A percentile compares a stretch with the other conserved stretches of the same genome.
These are phyloP conservation scores for Clarireedia hainanense DNA, from an alignment of 2,329 filamentous ascomycete genomes.

Conservation along the genomic window DNA sequence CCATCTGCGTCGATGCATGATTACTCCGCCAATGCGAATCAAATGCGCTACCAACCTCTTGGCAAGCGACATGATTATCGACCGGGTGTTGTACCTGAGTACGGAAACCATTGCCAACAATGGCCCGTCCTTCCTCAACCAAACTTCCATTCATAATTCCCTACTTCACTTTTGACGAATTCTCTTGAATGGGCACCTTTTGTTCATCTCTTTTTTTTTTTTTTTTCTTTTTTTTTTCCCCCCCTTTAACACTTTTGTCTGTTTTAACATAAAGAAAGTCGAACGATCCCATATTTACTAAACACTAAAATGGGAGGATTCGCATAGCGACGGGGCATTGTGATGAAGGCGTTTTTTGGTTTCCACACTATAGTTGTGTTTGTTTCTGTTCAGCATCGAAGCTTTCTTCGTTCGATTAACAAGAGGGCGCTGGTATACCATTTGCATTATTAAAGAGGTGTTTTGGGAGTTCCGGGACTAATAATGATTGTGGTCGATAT, in stretches of 20 bases:
- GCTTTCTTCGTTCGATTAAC: no score
- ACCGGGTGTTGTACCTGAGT: conserved; percentile 64
- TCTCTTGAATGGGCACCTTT: not conserved
- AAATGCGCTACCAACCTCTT: conserved; percentile 77
- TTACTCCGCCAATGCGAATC: conserved; percentile 55
- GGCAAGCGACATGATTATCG: conserved; percentile 61
- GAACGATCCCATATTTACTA: no score
- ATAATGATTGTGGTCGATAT: no score
- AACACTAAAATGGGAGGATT: no score
- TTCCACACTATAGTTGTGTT: no score
- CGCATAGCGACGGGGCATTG: no score
- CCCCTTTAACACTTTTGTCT: no score
- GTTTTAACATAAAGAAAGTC: no score
- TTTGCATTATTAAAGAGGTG: not conserved
- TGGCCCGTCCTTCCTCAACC: conserved; percentile 29
- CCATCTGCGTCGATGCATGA: conserved; percentile 72
- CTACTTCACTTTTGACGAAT: not conserved
- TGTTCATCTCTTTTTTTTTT: not conserved
- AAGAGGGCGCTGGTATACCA: no score
- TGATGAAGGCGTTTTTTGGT: no score
- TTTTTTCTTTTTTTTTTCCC: no score
- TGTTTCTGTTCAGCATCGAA: no score
- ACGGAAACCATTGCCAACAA: conserved; percentile 19
- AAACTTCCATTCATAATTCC: conserved; percentile 20
- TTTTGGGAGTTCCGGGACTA: not conserved